These are phyloP conservation scores for Lodderomyces pseudojiufengensis DNA, from an alignment of 1,139 yeast species.

Conservation along the genomic window DNA sequence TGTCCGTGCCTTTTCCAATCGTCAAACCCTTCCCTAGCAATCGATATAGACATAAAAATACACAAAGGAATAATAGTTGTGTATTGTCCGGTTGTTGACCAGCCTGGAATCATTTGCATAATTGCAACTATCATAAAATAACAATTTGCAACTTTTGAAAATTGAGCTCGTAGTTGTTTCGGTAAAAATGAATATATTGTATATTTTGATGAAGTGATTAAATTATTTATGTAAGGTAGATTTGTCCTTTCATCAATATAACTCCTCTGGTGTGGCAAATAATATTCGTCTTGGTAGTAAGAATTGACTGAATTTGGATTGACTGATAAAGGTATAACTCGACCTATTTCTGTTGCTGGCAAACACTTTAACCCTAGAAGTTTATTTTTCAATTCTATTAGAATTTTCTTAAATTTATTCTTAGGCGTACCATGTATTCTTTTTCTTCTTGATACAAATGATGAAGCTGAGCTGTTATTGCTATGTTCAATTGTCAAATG, in stretches of 20 bases:
- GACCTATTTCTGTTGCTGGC: conserved; percentile 63
- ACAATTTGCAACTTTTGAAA: conserved; percentile 86
- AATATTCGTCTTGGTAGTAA: conserved; percentile 26
- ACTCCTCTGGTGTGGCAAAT: conserved; percentile 22
- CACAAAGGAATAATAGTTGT: conserved; percentile 88
- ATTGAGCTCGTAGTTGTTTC: conserved; percentile 83
- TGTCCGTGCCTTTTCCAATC: conserved; percentile 85
- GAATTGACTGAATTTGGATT: conserved; percentile 28
- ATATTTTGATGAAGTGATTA: conserved; percentile 84
- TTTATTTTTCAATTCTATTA: conserved; percentile 24
- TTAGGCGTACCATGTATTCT: conserved; percentile 14
- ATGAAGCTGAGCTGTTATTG: conserved; percentile 17
- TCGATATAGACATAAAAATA: conserved; percentile 86
- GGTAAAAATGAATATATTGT: conserved; percentile 80
- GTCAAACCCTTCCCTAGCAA: conserved; percentile 89
- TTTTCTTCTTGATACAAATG: conserved; percentile 21
- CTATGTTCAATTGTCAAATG: conserved; percentile 23
- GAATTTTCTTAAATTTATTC: conserved; percentile 15
- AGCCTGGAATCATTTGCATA: conserved; percentile 91
- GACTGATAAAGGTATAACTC: conserved; percentile 65
- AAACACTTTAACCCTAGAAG: conserved; percentile 41
- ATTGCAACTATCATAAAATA: conserved; percentile 84
- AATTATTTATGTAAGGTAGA: conserved; percentile 62
- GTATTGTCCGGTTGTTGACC: conserved; percentile 97
- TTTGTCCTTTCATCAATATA: conserved; percentile 65